Conservation (phyloP, 371 early-diverging fungal species). For the Blakeslea trispora region DNA sequence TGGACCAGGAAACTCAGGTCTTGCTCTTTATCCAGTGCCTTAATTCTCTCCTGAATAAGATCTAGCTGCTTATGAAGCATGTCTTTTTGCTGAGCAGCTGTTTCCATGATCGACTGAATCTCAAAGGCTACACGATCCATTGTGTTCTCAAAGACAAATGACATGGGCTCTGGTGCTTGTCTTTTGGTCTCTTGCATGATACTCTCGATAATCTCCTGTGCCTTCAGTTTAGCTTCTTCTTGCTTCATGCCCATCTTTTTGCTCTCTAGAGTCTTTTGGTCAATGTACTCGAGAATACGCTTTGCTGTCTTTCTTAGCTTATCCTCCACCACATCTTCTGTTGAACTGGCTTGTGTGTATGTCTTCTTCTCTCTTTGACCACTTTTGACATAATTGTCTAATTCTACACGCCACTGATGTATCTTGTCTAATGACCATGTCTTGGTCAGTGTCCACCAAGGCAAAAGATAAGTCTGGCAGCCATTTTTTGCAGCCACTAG, state of each 20-base stretch:
- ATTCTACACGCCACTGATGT: neutral
- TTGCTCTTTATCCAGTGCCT: neutral
- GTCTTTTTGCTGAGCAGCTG: neutral
- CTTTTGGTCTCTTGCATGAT: neutral
- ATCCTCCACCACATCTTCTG: conserved; percentile 8
- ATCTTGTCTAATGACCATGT: neutral
- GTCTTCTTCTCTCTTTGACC: neutral
- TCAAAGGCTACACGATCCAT: conserved; percentile 4
- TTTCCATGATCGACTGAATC: conserved; percentile 6
- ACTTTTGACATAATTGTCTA: neutral
- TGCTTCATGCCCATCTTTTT: conserved; percentile 11
- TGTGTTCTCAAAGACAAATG: neutral
- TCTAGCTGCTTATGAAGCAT: conserved; percentile 2
- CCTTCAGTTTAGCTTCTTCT: conserved; percentile 14
- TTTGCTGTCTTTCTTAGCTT: conserved; percentile 16
- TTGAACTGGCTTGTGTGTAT: neutral
- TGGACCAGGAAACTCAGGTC: neutral
- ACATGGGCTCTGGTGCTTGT: neutral
- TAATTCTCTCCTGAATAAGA: neutral
- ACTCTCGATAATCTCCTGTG: conserved; percentile 13
- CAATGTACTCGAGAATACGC: conserved; percentile 16
- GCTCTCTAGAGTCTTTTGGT: conserved; percentile 6
- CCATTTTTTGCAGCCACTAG: neutral
- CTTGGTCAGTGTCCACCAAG: neutral
- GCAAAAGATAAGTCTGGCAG: neutral